These are phyloP conservation scores for Pleurotus djamor DNA, from an alignment of 768 basidiomycete genomes.

Conservation along the genomic window DNA sequence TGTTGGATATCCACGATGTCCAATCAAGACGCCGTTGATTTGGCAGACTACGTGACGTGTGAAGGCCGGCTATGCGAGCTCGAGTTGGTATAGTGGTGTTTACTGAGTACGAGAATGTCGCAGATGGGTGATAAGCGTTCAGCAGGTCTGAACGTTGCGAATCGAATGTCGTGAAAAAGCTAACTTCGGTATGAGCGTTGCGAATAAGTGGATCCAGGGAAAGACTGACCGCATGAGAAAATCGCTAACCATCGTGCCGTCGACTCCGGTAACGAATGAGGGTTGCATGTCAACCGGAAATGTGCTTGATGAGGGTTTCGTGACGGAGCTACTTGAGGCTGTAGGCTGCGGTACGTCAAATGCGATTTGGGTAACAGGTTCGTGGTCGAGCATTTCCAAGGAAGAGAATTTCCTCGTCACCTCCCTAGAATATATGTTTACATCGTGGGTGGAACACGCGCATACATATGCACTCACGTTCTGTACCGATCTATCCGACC, in stretches of 20 bases:
- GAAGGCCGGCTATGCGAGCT: constrained; percentile 70
- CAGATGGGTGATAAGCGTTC: constrained; percentile 75
- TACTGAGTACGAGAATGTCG: constrained; percentile 90
- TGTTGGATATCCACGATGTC: constrained; percentile 60
- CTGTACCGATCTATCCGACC: constrained; percentile 64
- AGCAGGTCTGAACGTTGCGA: constrained; percentile 62
- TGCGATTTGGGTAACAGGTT: constrained; percentile 73
- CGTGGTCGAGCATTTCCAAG: constrained; percentile 81
- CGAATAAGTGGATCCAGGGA: neutral
- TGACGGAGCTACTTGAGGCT: constrained; percentile 31
- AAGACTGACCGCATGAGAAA: constrained; percentile 73
- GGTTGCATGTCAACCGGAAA: constrained; percentile 78
- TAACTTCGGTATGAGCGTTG: constrained; percentile 25
- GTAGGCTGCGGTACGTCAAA: constrained; percentile 72
- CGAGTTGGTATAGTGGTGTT: constrained; percentile 83
- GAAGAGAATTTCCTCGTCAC: constrained; percentile 79
- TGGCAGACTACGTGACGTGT: constrained; percentile 62
- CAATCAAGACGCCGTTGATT: constrained; percentile 85
- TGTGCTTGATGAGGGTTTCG: constrained; percentile 56
- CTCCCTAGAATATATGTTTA: constrained; percentile 48
- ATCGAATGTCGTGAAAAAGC: constrained; percentile 88
- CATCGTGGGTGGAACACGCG: neutral
- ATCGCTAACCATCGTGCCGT: constrained; percentile 61
- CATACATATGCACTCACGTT: constrained; percentile 43
- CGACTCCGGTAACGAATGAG: constrained; percentile 75